Evolutionary conservation across 208 protist species (phyloP), one percentile per base, ranked within the genome.

Genomic region (Wallacemonas collosoma): DNA sequence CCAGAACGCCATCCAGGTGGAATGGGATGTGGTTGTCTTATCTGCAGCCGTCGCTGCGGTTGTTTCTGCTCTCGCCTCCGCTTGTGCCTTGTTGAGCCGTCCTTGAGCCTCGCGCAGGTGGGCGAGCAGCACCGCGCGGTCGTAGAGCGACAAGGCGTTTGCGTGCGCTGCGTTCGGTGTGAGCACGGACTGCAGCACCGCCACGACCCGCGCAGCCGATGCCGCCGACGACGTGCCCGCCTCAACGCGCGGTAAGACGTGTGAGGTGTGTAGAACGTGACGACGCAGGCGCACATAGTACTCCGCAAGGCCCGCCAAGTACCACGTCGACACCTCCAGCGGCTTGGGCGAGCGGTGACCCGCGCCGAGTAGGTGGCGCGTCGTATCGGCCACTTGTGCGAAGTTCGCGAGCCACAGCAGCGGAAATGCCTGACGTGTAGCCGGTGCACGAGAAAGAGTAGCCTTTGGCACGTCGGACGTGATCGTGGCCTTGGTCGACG

Each of bases 351-450:
- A 76, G 72, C 51, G 45, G 64, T 85, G 79, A 26, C 79, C 79
- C n/a, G 68, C 60, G 47, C 80, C 70, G 41, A 89, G 73, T 6
- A 87, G 63, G 72, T 87, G 75, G 61, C 73, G 75, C 3, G 85
- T 72, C 8, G 75, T 87, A 68, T 89, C 79, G 11, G 75, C 76
- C 9, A 85, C 73, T 9, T 67, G 64, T 5, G 70, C 70, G 55
- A 89, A 89, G 57, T 72, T 77, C 45, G 70, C 65, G 50, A 83
- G 68, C 85, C 85, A 89, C 17, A 83, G 71, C 48, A 65, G 57
- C 12, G 75, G 62, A 36, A 85, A 89, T 40, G 60, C 6, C 9
- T 36, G 41, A 1, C 67, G 55, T 5, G 47, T 50, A 1, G 39
- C 9, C 5, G 55, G 51, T 40, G 63, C 63, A 56, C 54, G 66